Conservation (phyloP, 2,329 filamentous ascomycete genomes). For the Colletotrichum echinochloae region DNA sequence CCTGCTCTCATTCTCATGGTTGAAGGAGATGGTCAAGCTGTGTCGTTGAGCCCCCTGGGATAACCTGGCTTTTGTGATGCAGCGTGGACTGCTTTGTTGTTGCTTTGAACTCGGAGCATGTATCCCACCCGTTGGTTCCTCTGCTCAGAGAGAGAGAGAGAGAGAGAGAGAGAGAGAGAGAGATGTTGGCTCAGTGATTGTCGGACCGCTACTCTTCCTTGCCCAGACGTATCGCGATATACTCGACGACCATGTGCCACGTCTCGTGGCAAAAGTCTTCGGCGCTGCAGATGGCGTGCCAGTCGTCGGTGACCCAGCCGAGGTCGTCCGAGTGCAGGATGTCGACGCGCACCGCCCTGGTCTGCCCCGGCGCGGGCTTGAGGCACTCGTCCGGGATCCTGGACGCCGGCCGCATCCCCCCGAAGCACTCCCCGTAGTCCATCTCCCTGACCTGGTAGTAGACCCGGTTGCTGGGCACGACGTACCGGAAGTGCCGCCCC, state of each 20-base stretch:
- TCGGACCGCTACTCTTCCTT: too few relatives aligned
- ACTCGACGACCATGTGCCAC: neutral
- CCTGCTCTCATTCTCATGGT: too few relatives aligned
- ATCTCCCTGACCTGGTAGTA: neutral
- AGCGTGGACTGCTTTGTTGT: too few relatives aligned
- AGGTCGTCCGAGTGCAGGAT: neutral
- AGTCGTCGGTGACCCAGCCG: conserved; percentile 4
- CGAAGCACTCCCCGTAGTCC: neutral
- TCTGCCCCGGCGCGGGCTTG: neutral
- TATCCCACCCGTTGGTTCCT: too few relatives aligned
- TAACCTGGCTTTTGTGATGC: too few relatives aligned
- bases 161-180: too few relatives aligned
- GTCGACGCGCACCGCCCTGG: neutral
- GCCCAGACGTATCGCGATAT: neutral
- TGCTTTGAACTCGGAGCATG: too few relatives aligned
- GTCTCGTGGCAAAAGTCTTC: neutral
- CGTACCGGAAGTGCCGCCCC: neutral
- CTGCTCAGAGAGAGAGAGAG: too few relatives aligned
- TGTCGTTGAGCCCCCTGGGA: too few relatives aligned
- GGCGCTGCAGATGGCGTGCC: neutral
- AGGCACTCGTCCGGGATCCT: neutral
- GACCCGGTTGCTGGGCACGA: neutral
- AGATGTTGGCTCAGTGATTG: too few relatives aligned
- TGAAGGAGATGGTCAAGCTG: too few relatives aligned
- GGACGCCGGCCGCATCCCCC: neutral